phyloP scores from a whole-genome alignment of 2,329 filamentous ascomycete genomes.

The Aureobasidium subglaciale region DNA sequence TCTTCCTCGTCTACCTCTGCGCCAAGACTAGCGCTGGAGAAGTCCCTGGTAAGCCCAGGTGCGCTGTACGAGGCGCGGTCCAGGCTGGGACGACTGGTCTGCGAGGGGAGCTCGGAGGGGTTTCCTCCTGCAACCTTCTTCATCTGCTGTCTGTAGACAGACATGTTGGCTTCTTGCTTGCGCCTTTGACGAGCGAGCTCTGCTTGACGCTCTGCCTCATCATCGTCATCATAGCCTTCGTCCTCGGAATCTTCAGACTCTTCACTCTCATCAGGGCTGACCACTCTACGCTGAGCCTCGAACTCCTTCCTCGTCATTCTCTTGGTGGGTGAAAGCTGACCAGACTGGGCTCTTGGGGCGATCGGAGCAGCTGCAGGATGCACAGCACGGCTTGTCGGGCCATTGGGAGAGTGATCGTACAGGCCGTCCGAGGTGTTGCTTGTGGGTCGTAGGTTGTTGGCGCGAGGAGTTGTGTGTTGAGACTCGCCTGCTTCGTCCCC shows the following conservation, averaged over 20 bases:
- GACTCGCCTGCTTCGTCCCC: constrained; percentile 19
- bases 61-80: constrained; percentile 36
- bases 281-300: constrained; percentile 43
- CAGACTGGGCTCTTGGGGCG: neutral
- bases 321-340: constrained; percentile 39
- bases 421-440: constrained; percentile 19
- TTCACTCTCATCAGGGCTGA: constrained; percentile 35
- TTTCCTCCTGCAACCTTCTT: constrained; percentile 76
- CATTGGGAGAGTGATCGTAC: constrained; percentile 28
- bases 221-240: constrained; percentile 59
- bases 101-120: constrained; percentile 36
- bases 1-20: constrained; percentile 60
- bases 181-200: constrained; percentile 68
- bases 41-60: constrained; percentile 12
- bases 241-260: constrained; percentile 54
- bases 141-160: constrained; percentile 89
- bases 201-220: constrained; percentile 68
- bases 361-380: constrained; percentile 18
- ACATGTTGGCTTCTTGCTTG: constrained; percentile 85
- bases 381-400: constrained; percentile 26
- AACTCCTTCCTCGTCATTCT: constrained; percentile 89
- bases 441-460: constrained; percentile 14
- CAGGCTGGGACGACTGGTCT: constrained; percentile 46
- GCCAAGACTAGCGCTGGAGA: constrained; percentile 18
- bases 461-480: constrained; percentile 22